Base-by-base conservation (phyloP, 139 green algal species). In the Auxenochlorella pyrenoidosa region DNA sequence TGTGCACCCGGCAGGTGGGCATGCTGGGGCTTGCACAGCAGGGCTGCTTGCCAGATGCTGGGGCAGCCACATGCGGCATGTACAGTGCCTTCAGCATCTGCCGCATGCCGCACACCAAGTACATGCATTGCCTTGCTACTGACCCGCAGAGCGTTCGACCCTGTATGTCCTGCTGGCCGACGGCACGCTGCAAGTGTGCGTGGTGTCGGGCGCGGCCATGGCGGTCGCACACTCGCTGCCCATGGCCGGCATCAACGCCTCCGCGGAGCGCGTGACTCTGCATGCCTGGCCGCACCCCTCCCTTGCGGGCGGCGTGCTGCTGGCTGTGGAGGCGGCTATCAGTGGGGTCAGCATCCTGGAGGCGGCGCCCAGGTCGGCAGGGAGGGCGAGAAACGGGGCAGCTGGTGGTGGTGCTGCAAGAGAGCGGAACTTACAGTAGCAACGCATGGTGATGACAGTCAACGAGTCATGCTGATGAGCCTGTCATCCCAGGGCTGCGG, bases 81-180 rank as follows among this genome's bases (percentile, higher is more conserved):
- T 43, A 8, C 38, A 54, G 32, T 43, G n/a, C 18, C 10, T 68
- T 26, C 60, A 32, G 28, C 54, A 12, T 71, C 19, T 41, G 66
- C 24, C 0, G n/a, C 63, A 3, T 30, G 41, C 40, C 24, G 34
- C 40, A 38, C 54, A 28, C 36, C 5, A n/a, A 47, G 38, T 21
- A 47, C 36, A 32, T 73, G 40, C 12, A 0, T 34, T 36, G 66
- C 32, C 40, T 40, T 21, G 66, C 71, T 78, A 36, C n/a, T 34
- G 47, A 30, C 12, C 18, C 60, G 71, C 66, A 86, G 88, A 91
- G 16, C 71, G n/a, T 12, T 32, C 38, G 58, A 76, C 60, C 0
- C 26, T 91, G 41, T 87, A 77, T 83, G 66, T 89, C 28, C 63
- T 91, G 84, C 78, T 83, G 70, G 76, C 75, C 18, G 88, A 91